Evolutionary conservation across 2,329 filamentous ascomycete genomes (phyloP).

Genomic region (Tricladium varicosporioides): DNA sequence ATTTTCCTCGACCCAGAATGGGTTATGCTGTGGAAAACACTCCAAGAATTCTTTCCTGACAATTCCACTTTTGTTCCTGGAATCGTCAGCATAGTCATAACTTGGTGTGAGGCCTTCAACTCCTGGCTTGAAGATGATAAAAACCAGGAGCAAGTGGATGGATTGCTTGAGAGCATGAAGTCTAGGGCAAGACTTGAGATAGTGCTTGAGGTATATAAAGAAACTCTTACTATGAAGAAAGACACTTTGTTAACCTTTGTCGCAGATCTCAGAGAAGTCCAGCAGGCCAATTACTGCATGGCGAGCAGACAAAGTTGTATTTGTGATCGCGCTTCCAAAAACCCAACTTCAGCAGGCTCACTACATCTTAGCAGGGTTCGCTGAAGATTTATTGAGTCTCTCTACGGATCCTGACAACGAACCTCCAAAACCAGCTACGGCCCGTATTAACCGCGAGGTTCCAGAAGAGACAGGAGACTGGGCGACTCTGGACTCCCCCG

Average conservation of each 20-base stretch:
- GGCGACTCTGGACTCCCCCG: constrained; percentile 41
- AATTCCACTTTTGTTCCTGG: constrained; percentile 39
- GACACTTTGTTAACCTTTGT: background rate
- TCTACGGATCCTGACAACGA: constrained; percentile 28
- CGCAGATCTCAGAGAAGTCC: constrained; percentile 25
- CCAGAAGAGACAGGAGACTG: constrained; percentile 39
- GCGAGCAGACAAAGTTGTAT: constrained; percentile 38
- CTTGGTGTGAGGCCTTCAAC: constrained; percentile 40
- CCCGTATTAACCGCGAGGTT: too few relatives aligned
- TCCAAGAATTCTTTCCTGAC: constrained; percentile 41
- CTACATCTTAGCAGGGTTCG: constrained; percentile 15
- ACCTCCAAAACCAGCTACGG: too few relatives aligned
- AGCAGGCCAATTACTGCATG: constrained; percentile 37
- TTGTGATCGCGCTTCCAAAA: constrained; percentile 41
- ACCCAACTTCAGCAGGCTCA: constrained; percentile 27
- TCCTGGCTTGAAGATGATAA: constrained; percentile 42
- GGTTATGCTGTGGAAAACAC: constrained; percentile 39
- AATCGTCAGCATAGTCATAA: constrained; percentile 38
- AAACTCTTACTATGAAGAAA: too few relatives aligned
- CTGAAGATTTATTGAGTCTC: constrained; percentile 36
- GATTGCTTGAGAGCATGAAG: constrained; percentile 38
- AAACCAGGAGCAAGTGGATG: constrained; percentile 43
- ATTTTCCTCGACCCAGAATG: constrained; percentile 44
- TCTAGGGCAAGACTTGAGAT: constrained; percentile 6
- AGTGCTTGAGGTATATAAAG: constrained; percentile 10